Evolutionary conservation across 108 stramenopile genomes (phyloP).

Genomic region (Parietichytrium sp.): DNA sequence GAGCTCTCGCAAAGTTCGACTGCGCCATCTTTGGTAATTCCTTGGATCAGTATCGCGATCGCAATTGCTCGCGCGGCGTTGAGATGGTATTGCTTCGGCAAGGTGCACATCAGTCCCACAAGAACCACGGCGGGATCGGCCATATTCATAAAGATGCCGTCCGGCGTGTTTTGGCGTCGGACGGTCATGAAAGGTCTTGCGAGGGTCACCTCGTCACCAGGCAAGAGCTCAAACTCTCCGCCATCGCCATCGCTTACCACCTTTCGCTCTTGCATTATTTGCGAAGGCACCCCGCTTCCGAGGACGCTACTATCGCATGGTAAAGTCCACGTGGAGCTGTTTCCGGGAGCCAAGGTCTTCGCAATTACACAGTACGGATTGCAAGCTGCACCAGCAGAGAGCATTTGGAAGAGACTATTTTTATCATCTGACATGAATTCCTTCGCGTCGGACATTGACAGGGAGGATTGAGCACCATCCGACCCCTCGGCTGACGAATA

Average conservation of each 20-base stretch:
- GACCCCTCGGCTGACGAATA: no score
- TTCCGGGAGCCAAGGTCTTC: constrained; percentile 8
- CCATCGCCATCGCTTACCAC: background rate
- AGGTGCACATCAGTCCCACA: background rate
- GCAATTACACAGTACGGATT: no score
- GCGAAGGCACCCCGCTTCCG: background rate
- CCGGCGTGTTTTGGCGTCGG: background rate
- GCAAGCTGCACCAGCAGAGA: no score
- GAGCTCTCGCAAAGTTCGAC: background rate
- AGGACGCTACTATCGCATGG: background rate
- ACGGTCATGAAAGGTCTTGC: background rate
- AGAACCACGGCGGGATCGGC: background rate
- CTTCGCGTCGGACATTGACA: no score
- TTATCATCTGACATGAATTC: no score
- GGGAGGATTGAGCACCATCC: no score
- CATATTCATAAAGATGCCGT: constrained; percentile 4
- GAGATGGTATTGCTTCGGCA: background rate
- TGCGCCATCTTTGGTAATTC: background rate
- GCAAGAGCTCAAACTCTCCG: background rate
- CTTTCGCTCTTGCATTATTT: background rate
- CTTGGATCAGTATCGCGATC: constrained; percentile 9
- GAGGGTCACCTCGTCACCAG: background rate
- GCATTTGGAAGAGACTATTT: no score
- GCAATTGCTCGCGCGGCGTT: background rate
- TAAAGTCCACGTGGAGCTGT: no score